phyloP scores from a whole-genome alignment of 768 basidiomycete species.

The Suillus decipiens region DNA sequence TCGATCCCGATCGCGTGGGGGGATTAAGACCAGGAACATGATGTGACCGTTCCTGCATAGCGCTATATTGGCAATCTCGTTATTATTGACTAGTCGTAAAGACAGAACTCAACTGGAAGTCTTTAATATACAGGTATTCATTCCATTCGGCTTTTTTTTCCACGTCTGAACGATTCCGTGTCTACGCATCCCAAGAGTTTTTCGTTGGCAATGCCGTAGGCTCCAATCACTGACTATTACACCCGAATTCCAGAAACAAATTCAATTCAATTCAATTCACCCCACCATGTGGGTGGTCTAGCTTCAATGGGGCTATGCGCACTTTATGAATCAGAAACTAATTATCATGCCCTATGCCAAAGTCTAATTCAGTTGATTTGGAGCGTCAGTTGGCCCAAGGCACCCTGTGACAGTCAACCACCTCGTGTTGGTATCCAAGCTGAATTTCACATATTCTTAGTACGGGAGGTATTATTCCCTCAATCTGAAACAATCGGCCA shows the following conservation, averaged over 20 bases:
- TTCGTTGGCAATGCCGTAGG: conserved; percentile 10
- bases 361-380: conserved; percentile 7
- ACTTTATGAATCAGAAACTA: conserved; percentile 5
- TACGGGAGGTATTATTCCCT: conserved; percentile 20
- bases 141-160: neutral
- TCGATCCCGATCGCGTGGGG: conserved; percentile 7
- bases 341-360: conserved; percentile 4
- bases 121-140: conserved; percentile 4
- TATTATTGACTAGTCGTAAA: conserved; percentile 13
- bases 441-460: conserved; percentile 4
- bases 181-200: neutral
- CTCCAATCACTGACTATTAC: neutral
- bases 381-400: conserved; percentile 13
- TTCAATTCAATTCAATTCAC: too few relatives aligned
- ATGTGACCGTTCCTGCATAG: conserved; percentile 9
- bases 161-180: neutral
- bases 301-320: conserved; percentile 12
- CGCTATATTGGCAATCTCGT: conserved; percentile 12
- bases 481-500: conserved; percentile 19
- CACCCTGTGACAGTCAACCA: neutral
- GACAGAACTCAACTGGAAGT: conserved; percentile 13
- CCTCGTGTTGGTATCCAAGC: neutral
- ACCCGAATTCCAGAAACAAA: neutral
- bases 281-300: neutral
- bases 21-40: conserved; percentile 5